phyloP scores from a whole-genome alignment of 176 grass and related monocot species.

The Cenchrus purpureus region DNA sequence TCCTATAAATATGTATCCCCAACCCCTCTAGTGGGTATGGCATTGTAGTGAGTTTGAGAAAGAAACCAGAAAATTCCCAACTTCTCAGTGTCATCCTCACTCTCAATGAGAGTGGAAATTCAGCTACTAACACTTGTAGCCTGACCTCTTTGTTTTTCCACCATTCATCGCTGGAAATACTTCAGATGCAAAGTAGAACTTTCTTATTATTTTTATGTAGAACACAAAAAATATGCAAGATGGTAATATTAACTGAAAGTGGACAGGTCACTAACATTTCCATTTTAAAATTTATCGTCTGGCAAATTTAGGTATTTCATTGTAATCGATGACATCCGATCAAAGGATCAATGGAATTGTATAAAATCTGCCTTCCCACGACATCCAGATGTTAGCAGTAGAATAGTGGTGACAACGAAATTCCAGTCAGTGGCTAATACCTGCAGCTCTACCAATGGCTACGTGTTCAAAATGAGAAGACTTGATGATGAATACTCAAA shows the following conservation, averaged over 20 bases:
- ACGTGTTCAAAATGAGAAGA: background rate
- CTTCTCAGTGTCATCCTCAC: too few relatives aligned
- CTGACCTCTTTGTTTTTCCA: background rate
- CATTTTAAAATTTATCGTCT: background rate
- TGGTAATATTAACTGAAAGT: background rate
- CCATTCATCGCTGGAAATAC: background rate
- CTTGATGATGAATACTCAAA: background rate
- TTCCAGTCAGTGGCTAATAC: constrained; percentile 6
- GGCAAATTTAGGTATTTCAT: constrained; percentile 10
- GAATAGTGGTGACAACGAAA: constrained; percentile 4
- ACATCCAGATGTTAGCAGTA: background rate
- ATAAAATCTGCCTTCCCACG: constrained; percentile 1
- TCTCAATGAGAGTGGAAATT: too few relatives aligned
- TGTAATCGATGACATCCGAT: constrained; percentile 18
- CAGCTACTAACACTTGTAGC: too few relatives aligned
- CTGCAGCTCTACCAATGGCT: background rate
- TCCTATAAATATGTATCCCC: too few relatives aligned
- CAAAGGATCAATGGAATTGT: background rate
- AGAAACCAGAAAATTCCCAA: too few relatives aligned
- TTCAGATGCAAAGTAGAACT: background rate
- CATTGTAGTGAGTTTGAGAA: too few relatives aligned
- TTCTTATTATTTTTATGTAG: background rate
- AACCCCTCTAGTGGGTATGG: too few relatives aligned
- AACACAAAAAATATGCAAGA: background rate
- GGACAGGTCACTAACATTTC: background rate